A percentile compares a stretch with the other conserved stretches of the same genome.
phyloP scores from a whole-genome alignment of 2,329 filamentous ascomycete species.

The Epichloe sp. region DNA sequence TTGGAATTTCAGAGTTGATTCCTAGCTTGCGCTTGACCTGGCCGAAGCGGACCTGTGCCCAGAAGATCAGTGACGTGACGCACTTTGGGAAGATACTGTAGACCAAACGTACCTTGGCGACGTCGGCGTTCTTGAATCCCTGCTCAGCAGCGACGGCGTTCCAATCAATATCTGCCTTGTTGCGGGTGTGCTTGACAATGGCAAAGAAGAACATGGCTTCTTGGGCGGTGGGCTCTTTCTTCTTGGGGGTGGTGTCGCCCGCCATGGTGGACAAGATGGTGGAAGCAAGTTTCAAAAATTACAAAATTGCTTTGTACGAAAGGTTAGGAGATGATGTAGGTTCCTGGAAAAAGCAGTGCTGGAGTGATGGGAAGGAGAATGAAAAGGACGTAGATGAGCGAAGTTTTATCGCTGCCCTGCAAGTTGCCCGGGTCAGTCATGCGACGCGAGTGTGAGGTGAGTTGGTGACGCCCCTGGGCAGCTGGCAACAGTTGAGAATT shows the following conservation, averaged over 20 bases:
- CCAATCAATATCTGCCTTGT: slow-evolving; percentile 36
- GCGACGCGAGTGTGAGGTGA: slow-evolving; percentile 1
- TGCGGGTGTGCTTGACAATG: slow-evolving; percentile 29
- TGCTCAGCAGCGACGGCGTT: slow-evolving; percentile 26
- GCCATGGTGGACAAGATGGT: slow-evolving; percentile 14
- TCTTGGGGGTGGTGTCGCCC: slow-evolving; percentile 12
- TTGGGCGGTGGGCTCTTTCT: slow-evolving; percentile 23
- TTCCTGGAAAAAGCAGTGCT: neutral
- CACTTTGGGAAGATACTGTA: neutral
- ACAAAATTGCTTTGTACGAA: neutral
- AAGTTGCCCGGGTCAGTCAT: neutral
- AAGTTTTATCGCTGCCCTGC: neutral
- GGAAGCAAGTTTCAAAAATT: neutral
- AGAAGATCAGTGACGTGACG: neutral
- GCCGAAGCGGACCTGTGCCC: slow-evolving; percentile 29
- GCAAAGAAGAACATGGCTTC: slow-evolving; percentile 32
- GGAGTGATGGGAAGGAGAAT: too few species aligned
- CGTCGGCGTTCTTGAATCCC: slow-evolving; percentile 31
- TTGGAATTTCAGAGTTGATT: slow-evolving; percentile 16
- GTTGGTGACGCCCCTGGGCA: neutral
- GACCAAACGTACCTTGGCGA: slow-evolving; percentile 25
- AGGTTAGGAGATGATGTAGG: too few species aligned
- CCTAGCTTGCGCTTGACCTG: slow-evolving; percentile 36
- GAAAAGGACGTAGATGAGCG: neutral
- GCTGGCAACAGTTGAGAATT: neutral